Conservation (phyloP, 2,329 filamentous ascomycete genomes). For the Onygenales sp. region DNA sequence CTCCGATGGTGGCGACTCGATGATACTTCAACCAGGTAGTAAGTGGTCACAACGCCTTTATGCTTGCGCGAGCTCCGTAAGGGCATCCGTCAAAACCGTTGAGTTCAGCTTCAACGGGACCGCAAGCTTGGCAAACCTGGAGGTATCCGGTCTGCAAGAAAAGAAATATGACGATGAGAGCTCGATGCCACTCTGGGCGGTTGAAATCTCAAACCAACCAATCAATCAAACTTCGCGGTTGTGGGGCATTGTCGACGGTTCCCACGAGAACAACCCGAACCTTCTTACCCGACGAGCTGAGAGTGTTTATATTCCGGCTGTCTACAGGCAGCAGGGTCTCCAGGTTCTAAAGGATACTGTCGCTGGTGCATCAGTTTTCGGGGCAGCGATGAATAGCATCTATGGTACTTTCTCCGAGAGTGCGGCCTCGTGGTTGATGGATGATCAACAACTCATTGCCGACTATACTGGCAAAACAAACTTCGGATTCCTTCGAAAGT, state of each 20-base stretch:
- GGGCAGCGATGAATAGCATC: neutral
- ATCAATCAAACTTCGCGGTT: slow-evolving; percentile 16
- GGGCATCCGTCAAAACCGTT: slow-evolving; percentile 34
- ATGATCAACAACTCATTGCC: neutral
- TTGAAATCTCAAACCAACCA: neutral
- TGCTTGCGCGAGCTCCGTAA: slow-evolving; percentile 28
- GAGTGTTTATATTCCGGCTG: neutral
- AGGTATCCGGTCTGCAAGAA: slow-evolving; percentile 19
- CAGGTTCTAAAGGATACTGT: neutral
- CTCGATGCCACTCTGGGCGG: slow-evolving; percentile 5
- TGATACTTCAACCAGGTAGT: slow-evolving; percentile 28
- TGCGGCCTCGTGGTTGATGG: neutral
- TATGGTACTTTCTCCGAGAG: neutral
- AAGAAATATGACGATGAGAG: slow-evolving; percentile 24
- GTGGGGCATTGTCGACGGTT: slow-evolving; percentile 22
- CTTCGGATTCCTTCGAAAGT: neutral
- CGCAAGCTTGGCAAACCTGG: slow-evolving; percentile 19
- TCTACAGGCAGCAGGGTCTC: neutral
- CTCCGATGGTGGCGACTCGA: slow-evolving; percentile 18
- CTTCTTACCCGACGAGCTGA: neutral
- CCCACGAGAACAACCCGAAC: neutral
- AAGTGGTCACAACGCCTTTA: slow-evolving; percentile 31
- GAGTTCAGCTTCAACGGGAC: slow-evolving; percentile 31
- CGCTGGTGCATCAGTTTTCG: neutral
- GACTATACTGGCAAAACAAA: neutral